Conservation (phyloP, 1,139 yeast species). For the Geotrichum restrictum region DNA sequence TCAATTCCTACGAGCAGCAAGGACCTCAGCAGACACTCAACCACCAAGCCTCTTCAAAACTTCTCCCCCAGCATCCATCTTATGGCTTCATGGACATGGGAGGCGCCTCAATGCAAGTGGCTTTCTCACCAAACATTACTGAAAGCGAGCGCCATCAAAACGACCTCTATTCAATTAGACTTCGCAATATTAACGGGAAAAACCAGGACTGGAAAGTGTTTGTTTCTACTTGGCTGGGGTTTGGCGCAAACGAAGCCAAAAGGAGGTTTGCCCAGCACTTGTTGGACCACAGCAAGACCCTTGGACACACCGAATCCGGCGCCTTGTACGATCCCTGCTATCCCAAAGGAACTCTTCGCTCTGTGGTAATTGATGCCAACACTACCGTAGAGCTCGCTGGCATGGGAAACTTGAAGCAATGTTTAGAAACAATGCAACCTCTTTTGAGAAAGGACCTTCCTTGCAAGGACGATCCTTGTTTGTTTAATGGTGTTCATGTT, state of each 20-base stretch:
- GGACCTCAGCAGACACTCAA: slow-evolving; percentile 3
- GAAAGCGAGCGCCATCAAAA: slow-evolving; percentile 54
- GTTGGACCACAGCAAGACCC: slow-evolving; percentile 17
- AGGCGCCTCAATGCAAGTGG: slow-evolving; percentile 78
- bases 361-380: slow-evolving; percentile 29
- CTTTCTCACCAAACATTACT: slow-evolving; percentile 61
- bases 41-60: slow-evolving; percentile 13
- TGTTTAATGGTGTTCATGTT: slow-evolving; percentile 42
- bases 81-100: slow-evolving; percentile 79
- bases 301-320: slow-evolving; percentile 3
- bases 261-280: slow-evolving; percentile 45
- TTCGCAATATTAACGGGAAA: slow-evolving; percentile 44
- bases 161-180: slow-evolving; percentile 49
- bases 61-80: slow-evolving; percentile 47
- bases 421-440: slow-evolving; percentile 58
- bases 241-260: slow-evolving; percentile 73
- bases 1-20: slow-evolving; percentile 33
- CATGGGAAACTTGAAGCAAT: slow-evolving; percentile 54
- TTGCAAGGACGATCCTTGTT: slow-evolving; percentile 44
- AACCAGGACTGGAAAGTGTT: slow-evolving; percentile 50
- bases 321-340: slow-evolving; percentile 57
- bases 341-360: slow-evolving; percentile 42
- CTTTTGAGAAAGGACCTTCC: slow-evolving; percentile 46
- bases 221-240: slow-evolving; percentile 72
- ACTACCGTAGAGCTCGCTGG: slow-evolving; percentile 48